Evolutionary conservation across 768 basidiomycete species (phyloP), one percentile per base, ranked within the genome.

Genomic region (Udeniomyces megalosporus): DNA sequence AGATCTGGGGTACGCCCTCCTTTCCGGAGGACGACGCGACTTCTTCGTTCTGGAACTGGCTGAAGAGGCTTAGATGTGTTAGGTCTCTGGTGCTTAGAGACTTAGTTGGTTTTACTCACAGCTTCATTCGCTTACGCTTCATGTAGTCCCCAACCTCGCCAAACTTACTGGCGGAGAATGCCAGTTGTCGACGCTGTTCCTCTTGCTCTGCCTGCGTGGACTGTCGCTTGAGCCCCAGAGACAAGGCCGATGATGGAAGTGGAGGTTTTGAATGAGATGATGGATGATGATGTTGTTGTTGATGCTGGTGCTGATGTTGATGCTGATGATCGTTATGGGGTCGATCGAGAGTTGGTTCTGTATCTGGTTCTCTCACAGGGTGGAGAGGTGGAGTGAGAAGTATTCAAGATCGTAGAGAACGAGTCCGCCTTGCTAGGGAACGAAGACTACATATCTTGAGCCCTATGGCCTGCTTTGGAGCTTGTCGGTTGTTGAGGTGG

Each of bases 141-240:
- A 95, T 89, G 70, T 95, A 96, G 69, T 91, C 84, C 0, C 85
- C 86, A 66, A 82, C 88, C 1, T 81, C 81, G 15, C 88, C 90
- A 71, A 92, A 96, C 38, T 77, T 80, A 32, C 84, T 81, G 2
- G 85, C 80, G 0, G 84, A 87, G 70, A 92, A 95, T 24, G 73
- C 72, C 2, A 24, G 11, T 17, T 32, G 26, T 34, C 5, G 35
- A 14, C 31, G 42, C 29, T 22, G 48, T 5, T 50, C 48, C 42
- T 63, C 62, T 26, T 35, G 24, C 49, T 63, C 51, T 6, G 26
- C 29, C 28, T 34, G 29, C 4, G 60, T 46, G 10, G 7, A 10
- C 42, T 53, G 34, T 12, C 60, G 38, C 17, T 22, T 29, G 10
- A 52, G 44, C 12, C 32, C 51, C 28, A n/a, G 42, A 29, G 55